A percentile compares a stretch with the other conserved stretches of the same genome.
Conservation (phyloP, 2,329 filamentous ascomycete species). For the Huntiella bhutanensis region DNA sequence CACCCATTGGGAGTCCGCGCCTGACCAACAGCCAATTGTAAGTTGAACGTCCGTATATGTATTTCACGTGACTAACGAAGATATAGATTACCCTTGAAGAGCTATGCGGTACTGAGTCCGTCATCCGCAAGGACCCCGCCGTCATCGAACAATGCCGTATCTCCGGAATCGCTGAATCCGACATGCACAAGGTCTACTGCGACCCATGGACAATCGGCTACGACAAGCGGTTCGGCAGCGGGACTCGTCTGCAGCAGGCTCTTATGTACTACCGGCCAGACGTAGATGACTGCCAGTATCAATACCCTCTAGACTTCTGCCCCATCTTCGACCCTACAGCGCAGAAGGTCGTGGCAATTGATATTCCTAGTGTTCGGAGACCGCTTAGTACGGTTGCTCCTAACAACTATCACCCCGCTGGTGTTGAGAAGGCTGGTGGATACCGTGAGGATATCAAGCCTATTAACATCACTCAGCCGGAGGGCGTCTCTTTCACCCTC, state of each 20-base stretch:
- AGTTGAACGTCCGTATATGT: slow-evolving; percentile 15
- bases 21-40: slow-evolving; percentile 65
- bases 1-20: slow-evolving; percentile 52
- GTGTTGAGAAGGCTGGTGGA: slow-evolving; percentile 54
- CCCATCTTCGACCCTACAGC: slow-evolving; percentile 76
- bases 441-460: slow-evolving; percentile 68
- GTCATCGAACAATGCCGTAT: slow-evolving; percentile 83
- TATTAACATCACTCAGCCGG: slow-evolving; percentile 71
- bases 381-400: slow-evolving; percentile 53
- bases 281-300: slow-evolving; percentile 73
- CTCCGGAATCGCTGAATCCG: slow-evolving; percentile 57
- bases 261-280: slow-evolving; percentile 90
- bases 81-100: slow-evolving; percentile 75
- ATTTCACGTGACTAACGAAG: slow-evolving; percentile 10
- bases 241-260: slow-evolving; percentile 68
- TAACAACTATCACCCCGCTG: slow-evolving; percentile 62
- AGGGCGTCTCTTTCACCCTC: slow-evolving; percentile 72
- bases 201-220: slow-evolving; percentile 94
- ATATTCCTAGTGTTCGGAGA: slow-evolving; percentile 58
- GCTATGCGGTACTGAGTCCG: slow-evolving; percentile 57
- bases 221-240: slow-evolving; percentile 71
- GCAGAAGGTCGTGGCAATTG: slow-evolving; percentile 61
- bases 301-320: slow-evolving; percentile 82
- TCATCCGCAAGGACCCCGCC: slow-evolving; percentile 58
- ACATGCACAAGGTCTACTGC: slow-evolving; percentile 93